A percentile compares a stretch with the other conserved stretches of the same genome.
These are phyloP conservation scores for Scleromitrula shiraiana DNA, from an alignment of 2,329 filamentous ascomycete species.

Conservation along the genomic window DNA sequence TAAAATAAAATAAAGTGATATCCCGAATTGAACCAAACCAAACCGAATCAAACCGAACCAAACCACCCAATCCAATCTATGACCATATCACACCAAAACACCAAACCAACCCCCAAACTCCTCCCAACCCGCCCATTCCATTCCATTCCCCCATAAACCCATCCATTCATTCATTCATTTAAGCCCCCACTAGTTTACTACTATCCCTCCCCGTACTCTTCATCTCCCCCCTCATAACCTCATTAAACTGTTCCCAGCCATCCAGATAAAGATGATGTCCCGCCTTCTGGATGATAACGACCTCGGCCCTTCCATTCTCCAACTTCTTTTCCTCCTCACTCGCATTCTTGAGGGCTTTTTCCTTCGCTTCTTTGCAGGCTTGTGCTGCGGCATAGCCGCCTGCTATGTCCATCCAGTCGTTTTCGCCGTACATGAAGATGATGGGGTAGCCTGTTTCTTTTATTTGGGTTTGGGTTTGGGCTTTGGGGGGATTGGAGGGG, in stretches of 20 bases:
- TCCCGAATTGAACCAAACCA: too few species aligned
- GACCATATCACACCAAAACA: background rate
- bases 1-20: too few species aligned
- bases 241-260: conserved; percentile 62
- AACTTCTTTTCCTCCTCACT: conserved; percentile 58
- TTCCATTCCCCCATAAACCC: too few species aligned
- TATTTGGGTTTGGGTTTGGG: background rate
- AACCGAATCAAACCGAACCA: too few species aligned
- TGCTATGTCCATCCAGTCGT: conserved; percentile 97
- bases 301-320: conserved; percentile 77
- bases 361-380: conserved; percentile 63
- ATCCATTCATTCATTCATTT: too few species aligned
- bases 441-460: conserved; percentile 63
- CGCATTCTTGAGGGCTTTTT: conserved; percentile 50
- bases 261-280: conserved; percentile 69
- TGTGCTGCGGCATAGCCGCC: conserved; percentile 75
- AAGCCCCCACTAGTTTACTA: background rate
- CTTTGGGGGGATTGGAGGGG: background rate
- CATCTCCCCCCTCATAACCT: conserved; percentile 58
- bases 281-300: conserved; percentile 65
- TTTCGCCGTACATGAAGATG: conserved; percentile 92
- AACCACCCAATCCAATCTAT: too few species aligned
- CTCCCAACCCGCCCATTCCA: background rate
- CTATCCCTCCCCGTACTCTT: conserved; percentile 36
- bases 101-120: background rate